Conservation (phyloP, 345 rosid genomes). For the Hypericum perforatum region DNA sequence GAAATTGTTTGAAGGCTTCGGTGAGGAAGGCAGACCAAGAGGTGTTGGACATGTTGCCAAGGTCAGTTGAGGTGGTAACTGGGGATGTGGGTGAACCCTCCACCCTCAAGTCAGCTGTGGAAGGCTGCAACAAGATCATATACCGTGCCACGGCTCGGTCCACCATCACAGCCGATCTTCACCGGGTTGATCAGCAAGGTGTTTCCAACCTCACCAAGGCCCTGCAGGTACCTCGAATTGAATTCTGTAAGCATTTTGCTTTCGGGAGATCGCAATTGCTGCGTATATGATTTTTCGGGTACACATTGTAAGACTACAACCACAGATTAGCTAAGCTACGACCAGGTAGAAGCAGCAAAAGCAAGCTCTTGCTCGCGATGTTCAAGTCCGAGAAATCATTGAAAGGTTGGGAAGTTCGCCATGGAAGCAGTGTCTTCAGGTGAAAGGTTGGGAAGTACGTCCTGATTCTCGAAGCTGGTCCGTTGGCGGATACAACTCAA, state of each 20-base stretch:
- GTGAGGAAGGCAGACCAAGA: conserved; percentile 63
- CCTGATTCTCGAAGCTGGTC: conserved; percentile 93
- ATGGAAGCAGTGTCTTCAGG: conserved; percentile 92
- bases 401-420: conserved; percentile 74
- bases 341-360: conserved; percentile 90
- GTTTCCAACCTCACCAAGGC: conserved; percentile 88
- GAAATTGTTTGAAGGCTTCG: conserved; percentile 35
- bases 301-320: conserved; percentile 55
- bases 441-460: too few species aligned
- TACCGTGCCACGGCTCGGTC: conserved; percentile 96
- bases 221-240: conserved; percentile 42
- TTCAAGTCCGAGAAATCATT: conserved; percentile 61
- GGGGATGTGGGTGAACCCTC: conserved; percentile 90
- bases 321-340: conserved; percentile 72
- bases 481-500: conserved; percentile 71
- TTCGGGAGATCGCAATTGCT: too few species aligned
- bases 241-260: background rate
- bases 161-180: conserved; percentile 72
- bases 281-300: background rate
- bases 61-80: conserved; percentile 71
- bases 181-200: conserved; percentile 80
- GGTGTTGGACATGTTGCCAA: conserved; percentile 67
- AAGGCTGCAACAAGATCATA: conserved; percentile 81
- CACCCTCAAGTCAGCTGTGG: conserved; percentile 59
- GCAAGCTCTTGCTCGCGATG: conserved; percentile 85